A percentile compares a stretch with the other conserved stretches of the same genome.
These are phyloP conservation scores for Lactifluus subvellereus DNA, from an alignment of 768 basidiomycete genomes.

Conservation along the genomic window DNA sequence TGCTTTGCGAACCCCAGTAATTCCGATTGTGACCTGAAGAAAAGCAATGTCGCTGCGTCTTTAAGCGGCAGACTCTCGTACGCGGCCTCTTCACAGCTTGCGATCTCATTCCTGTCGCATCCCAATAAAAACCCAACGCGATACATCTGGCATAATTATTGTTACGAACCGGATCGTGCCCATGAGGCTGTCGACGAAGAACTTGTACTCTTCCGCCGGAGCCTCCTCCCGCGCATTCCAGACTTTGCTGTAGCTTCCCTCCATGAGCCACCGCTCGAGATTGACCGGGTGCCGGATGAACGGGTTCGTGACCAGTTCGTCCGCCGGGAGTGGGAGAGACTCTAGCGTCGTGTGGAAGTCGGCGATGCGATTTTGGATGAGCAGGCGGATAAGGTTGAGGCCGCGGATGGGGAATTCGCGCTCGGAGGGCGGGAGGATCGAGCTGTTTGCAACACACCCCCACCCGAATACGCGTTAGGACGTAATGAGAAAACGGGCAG, in stretches of 20 bases:
- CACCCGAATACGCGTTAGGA: no score
- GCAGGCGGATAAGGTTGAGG: conserved; percentile 88
- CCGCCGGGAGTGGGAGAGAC: conserved; percentile 68
- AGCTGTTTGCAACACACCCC: conserved; percentile 35
- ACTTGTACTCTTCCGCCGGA: conserved; percentile 90
- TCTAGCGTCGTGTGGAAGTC: conserved; percentile 97
- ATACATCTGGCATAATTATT: background rate
- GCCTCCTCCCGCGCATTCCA: conserved; percentile 93
- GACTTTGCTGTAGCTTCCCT: conserved; percentile 96
- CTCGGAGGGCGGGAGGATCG: conserved; percentile 72
- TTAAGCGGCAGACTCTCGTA: conserved; percentile 87
- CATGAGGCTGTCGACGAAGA: conserved; percentile 90
- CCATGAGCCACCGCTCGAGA: conserved; percentile 97
- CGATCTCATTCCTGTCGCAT: conserved; percentile 80
- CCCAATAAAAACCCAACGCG: background rate
- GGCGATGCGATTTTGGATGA: conserved; percentile 93
- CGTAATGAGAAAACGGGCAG: background rate
- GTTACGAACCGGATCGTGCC: conserved; percentile 76
- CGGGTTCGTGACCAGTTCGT: conserved; percentile 59
- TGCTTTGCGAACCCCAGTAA: conserved; percentile 75
- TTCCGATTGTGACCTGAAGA: conserved; percentile 81
- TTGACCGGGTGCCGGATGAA: conserved; percentile 84
- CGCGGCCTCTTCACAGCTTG: conserved; percentile 90
- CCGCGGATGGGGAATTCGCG: conserved; percentile 87
- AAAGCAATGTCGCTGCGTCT: conserved; percentile 86